These are phyloP conservation scores for Lasiodiplodia citricola DNA, from an alignment of 2,329 filamentous ascomycete genomes.

Conservation along the genomic window DNA sequence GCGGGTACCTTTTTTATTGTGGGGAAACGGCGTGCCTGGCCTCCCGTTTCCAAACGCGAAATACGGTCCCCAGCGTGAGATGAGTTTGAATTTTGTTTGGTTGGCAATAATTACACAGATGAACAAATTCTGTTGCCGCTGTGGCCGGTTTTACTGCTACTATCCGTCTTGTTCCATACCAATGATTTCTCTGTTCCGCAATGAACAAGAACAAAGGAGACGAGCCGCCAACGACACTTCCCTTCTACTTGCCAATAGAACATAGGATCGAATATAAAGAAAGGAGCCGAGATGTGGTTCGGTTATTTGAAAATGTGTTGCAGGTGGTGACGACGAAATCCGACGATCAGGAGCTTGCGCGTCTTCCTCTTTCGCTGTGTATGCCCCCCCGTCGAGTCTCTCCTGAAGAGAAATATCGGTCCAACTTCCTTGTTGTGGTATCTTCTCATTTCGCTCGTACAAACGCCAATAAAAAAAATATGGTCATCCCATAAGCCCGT, in stretches of 20 bases:
- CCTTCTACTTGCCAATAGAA: background rate
- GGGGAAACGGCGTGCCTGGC: conserved; percentile 1
- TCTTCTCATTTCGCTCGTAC: conserved; percentile 24
- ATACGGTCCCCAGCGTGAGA: background rate
- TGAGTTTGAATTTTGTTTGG: conserved; percentile 1
- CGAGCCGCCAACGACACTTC: background rate
- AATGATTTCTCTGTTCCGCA: conserved; percentile 6
- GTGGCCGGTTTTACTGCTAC: background rate
- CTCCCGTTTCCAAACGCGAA: conserved; percentile 8
- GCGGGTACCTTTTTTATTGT: background rate
- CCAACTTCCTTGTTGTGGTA: conserved; percentile 21
- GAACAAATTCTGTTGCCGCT: conserved; percentile 18
- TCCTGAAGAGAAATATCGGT: conserved; percentile 4
- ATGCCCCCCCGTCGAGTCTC: conserved; percentile 8
- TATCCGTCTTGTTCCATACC: background rate
- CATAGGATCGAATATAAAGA: background rate
- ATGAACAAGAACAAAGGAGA: conserved; percentile 2
- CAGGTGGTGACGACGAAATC: background rate
- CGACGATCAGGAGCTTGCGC: conserved; percentile 5
- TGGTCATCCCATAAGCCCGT: conserved; percentile 16
- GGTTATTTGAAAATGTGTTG: background rate
- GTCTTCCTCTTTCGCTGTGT: conserved; percentile 11
- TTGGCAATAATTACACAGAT: conserved; percentile 12
- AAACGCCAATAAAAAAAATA: conserved; percentile 14
- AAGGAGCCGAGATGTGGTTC: background rate